These are phyloP conservation scores for Linnemannia zychae DNA, from an alignment of 192 early-diverging fungal species.

Conservation along the genomic window DNA sequence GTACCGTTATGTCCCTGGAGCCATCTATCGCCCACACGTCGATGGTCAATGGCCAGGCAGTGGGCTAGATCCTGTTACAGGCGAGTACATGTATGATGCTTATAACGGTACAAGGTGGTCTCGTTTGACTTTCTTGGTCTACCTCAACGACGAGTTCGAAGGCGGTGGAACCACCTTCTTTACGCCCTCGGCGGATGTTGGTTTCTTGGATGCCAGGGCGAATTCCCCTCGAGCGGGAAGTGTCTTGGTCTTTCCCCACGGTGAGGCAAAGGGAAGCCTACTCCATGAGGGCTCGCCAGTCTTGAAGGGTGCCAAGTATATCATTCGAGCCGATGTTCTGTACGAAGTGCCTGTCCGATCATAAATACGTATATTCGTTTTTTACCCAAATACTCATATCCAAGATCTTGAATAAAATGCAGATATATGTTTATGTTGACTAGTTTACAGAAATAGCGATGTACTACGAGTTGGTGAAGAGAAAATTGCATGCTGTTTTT, in stretches of 20 bases:
- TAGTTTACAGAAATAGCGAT: slow-evolving; percentile 8
- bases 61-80: slow-evolving; percentile 64
- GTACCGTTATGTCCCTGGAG: slow-evolving; percentile 75
- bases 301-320: slow-evolving; percentile 61
- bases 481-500: slow-evolving; percentile 10
- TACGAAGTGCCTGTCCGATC: slow-evolving; percentile 54
- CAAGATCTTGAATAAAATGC: background rate
- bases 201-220: slow-evolving; percentile 51
- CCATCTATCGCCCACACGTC: slow-evolving; percentile 75
- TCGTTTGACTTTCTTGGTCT: slow-evolving; percentile 60
- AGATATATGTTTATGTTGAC: background rate
- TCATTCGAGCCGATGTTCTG: slow-evolving; percentile 62
- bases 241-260: slow-evolving; percentile 51
- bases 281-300: slow-evolving; percentile 62
- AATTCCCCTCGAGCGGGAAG: slow-evolving; percentile 54
- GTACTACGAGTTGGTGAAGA: background rate
- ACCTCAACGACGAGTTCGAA: slow-evolving; percentile 64
- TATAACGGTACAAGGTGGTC: slow-evolving; percentile 53
- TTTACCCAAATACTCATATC: background rate
- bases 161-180: slow-evolving; percentile 69
- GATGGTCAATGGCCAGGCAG: slow-evolving; percentile 79
- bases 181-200: slow-evolving; percentile 35
- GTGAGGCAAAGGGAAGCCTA: slow-evolving; percentile 46
- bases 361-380: background rate
- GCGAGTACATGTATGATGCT: slow-evolving; percentile 73